Evolutionary conservation across 257 asterid species (phyloP).

Genomic region (Gentiana dahurica): DNA sequence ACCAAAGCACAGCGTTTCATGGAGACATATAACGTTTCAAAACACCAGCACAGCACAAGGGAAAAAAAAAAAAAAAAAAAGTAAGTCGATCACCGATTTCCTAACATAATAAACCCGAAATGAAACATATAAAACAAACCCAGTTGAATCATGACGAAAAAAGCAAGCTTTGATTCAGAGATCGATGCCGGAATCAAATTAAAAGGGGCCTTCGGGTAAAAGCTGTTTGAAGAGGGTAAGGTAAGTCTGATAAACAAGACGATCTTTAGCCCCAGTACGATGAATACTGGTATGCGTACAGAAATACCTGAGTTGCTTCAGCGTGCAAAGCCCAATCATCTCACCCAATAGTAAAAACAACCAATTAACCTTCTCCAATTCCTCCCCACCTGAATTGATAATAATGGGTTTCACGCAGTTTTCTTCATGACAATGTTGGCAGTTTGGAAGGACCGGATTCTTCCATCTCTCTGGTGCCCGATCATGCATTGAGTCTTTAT

Average conservation of each 20-base stretch:
- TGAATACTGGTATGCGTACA: conserved; percentile 13
- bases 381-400: no score
- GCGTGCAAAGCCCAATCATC: conserved; percentile 13
- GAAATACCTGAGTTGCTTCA: conserved; percentile 10
- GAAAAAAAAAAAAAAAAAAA: no score
- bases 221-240: conserved; percentile 15
- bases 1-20: no score
- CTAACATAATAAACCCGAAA: no score
- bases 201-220: conserved; percentile 7
- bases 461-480: conserved; percentile 14
- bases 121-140: no score
- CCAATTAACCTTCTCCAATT: conserved; percentile 7
- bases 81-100: no score
- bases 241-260: conserved; percentile 15
- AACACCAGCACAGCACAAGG: no score
- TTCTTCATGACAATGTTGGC: conserved; percentile 15
- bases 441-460: conserved; percentile 8
- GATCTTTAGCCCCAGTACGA: conserved; percentile 16
- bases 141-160: no score
- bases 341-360: conserved; percentile 13
- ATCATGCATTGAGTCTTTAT: conserved; percentile 9
- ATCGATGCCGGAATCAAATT: no score
- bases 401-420: conserved; percentile 14
- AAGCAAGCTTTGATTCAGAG: no score
- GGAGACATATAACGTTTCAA: no score